These are phyloP conservation scores for Fusarium nisikadoi DNA, from an alignment of 2,329 filamentous ascomycete genomes.

Conservation along the genomic window DNA sequence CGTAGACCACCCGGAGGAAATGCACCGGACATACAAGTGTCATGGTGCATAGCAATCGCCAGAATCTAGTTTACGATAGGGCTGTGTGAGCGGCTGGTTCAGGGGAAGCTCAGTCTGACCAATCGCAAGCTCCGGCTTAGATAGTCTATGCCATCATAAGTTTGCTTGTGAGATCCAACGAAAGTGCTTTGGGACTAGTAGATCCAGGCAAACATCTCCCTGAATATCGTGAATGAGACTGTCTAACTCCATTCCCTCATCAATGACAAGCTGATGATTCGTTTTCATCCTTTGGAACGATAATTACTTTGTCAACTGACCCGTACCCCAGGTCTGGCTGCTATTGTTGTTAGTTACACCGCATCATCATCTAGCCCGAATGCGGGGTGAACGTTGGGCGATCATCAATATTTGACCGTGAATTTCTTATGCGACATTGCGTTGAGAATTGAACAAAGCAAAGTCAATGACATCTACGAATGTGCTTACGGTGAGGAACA, in stretches of 20 bases:
- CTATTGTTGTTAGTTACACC: background rate
- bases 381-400: background rate
- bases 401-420: background rate
- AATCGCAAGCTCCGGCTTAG: background rate
- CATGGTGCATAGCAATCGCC: background rate
- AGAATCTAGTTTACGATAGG: background rate
- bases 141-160: slow-evolving; percentile 4
- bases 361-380: background rate
- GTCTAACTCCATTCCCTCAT: background rate
- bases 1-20: background rate
- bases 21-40: background rate
- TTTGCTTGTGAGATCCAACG: background rate
- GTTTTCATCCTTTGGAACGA: too few relatives aligned
- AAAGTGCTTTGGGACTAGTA: background rate
- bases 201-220: background rate
- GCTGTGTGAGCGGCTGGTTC: background rate
- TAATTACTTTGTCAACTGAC: too few relatives aligned
- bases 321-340: background rate
- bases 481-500: background rate
- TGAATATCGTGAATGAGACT: background rate
- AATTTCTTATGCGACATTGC: background rate
- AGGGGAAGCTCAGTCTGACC: background rate
- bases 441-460: background rate
- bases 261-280: background rate
- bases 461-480: slow-evolving; percentile 23